These are phyloP conservation scores for Syzygium oleosum DNA, from an alignment of 345 rosid species.

Conservation along the genomic window DNA sequence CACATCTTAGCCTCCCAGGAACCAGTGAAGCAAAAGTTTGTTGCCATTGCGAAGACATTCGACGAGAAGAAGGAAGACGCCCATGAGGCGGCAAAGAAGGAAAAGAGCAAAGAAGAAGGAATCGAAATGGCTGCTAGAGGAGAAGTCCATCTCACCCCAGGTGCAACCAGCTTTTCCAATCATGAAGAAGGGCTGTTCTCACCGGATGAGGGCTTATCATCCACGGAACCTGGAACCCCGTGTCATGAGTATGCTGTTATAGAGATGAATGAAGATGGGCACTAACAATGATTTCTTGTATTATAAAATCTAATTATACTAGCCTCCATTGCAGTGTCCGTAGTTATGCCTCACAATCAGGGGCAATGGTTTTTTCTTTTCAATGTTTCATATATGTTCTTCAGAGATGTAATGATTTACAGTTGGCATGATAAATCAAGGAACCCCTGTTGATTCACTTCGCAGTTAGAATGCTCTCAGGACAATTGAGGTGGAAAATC, in stretches of 20 bases:
- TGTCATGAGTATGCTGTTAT: neutral
- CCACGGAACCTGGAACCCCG: neutral
- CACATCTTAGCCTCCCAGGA: neutral
- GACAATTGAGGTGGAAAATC: neutral
- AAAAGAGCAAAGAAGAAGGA: neutral
- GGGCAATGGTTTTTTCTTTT: neutral
- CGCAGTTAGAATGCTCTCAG: neutral
- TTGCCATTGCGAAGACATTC: neutral
- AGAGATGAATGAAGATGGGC: neutral
- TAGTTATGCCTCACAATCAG: neutral
- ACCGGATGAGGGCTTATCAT: neutral
- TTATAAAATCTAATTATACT: neutral
- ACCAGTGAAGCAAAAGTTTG: neutral
- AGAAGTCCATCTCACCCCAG: neutral
- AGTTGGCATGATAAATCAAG: neutral
- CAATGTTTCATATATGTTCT: neutral
- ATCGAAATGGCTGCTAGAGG: neutral
- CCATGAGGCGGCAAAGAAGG: neutral
- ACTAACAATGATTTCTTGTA: neutral
- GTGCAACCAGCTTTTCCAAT: neutral
- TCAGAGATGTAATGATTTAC: neutral
- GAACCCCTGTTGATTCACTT: neutral
- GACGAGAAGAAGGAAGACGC: constrained; percentile 2
- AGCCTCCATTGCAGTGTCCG: neutral
- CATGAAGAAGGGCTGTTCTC: neutral